Conservation (phyloP, 2,329 filamentous ascomycete species). For the Dryadomyces sulphureus region DNA sequence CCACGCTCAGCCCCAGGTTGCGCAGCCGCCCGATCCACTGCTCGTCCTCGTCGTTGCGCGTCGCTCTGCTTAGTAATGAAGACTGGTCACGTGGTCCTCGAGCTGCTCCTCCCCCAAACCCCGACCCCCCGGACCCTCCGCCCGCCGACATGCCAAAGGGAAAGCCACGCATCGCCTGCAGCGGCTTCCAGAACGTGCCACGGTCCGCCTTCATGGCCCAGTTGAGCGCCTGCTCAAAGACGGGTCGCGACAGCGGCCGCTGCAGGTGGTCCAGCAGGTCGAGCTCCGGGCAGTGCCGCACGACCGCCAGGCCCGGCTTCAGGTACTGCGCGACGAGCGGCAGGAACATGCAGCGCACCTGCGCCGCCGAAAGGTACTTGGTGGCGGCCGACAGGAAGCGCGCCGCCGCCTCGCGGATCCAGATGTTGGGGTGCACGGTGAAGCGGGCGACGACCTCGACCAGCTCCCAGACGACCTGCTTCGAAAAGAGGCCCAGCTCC, state of each 20-base stretch:
- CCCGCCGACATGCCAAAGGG: slow-evolving; percentile 52
- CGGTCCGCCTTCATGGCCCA: slow-evolving; percentile 77
- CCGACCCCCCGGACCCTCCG: slow-evolving; percentile 15
- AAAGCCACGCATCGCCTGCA: slow-evolving; percentile 47
- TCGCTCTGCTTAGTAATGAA: slow-evolving; percentile 41
- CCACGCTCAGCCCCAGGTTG: slow-evolving; percentile 64
- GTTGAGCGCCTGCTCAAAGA: slow-evolving; percentile 71
- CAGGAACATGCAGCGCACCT: slow-evolving; percentile 68
- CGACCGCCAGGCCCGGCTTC: slow-evolving; percentile 52
- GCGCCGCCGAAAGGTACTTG: slow-evolving; percentile 61
- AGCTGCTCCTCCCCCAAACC: too few species aligned
- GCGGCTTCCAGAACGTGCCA: slow-evolving; percentile 75
- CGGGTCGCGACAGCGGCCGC: slow-evolving; percentile 59
- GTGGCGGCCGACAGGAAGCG: slow-evolving; percentile 70
- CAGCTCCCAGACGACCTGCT: slow-evolving; percentile 74
- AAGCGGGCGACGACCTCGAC: slow-evolving; percentile 73
- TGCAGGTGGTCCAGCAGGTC: slow-evolving; percentile 70
- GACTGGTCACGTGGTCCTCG: slow-evolving; percentile 41
- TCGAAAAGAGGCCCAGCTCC: slow-evolving; percentile 72
- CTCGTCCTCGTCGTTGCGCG: slow-evolving; percentile 84
- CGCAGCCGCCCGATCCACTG: slow-evolving; percentile 77
- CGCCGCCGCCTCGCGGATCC: slow-evolving; percentile 82
- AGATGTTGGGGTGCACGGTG: slow-evolving; percentile 84
- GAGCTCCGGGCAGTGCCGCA: slow-evolving; percentile 36
- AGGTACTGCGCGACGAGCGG: slow-evolving; percentile 73